Evolutionary conservation across 2,329 filamentous ascomycete genomes (phyloP).

Genomic region (Akanthomyces lecanii): DNA sequence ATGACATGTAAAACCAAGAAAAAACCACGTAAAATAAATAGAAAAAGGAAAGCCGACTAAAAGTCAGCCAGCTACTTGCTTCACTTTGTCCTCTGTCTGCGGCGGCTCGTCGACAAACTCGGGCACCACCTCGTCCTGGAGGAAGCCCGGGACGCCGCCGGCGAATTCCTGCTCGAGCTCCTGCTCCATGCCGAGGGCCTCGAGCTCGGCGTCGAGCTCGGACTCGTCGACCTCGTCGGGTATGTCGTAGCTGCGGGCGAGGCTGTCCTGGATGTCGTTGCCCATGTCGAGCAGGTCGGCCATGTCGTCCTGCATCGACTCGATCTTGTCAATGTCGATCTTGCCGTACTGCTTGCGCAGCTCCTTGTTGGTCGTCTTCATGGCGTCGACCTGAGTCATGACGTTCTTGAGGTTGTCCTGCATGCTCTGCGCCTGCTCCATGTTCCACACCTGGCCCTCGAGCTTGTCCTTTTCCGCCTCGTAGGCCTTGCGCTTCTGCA

Average conservation of each 20-base stretch:
- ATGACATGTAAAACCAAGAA: not conserved
- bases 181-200: constrained; percentile 91
- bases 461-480: constrained; percentile 92
- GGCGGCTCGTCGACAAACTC: constrained; percentile 93
- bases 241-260: constrained; percentile 86
- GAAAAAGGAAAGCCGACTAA: not conserved
- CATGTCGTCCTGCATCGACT: constrained; percentile 98
- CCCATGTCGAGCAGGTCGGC: constrained; percentile 95
- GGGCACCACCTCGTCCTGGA: constrained; percentile 81
- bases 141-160: constrained; percentile 71
- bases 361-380: constrained; percentile 94
- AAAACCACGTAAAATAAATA: not conserved
- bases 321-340: constrained; percentile 95
- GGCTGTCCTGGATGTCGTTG: constrained; percentile 96
- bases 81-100: constrained; percentile 66
- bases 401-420: constrained; percentile 98
- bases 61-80: constrained; percentile 64
- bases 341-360: constrained; percentile 93
- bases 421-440: constrained; percentile 98
- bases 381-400: constrained; percentile 95
- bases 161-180: constrained; percentile 71
- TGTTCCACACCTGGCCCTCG: constrained; percentile 94
- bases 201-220: constrained; percentile 92
- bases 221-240: constrained; percentile 97
- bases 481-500: constrained; percentile 91